Base-by-base conservation (phyloP, 108 stramenopile genomes). In the Aurantiochytrium sp. region DNA sequence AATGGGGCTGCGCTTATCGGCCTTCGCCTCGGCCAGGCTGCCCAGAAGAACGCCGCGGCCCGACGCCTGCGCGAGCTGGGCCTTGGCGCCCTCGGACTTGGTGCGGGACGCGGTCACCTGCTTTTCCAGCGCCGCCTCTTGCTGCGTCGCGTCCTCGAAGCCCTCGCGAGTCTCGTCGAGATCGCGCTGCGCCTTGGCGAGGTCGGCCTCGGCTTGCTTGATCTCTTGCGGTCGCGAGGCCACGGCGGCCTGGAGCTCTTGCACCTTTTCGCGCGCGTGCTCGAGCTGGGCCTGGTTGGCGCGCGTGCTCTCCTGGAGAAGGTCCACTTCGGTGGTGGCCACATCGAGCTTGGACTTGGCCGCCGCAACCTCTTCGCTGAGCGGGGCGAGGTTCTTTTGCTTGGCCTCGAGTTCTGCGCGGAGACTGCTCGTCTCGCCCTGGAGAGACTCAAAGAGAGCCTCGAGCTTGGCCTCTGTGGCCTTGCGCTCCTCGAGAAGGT, bases 341-440 rank as follows among this genome's bases (percentile, higher is more conserved):
- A 34, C 87, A 52, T 87, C 87, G 0, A 89, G 39, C 45, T 69
- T 50, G 4, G 94, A 93, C 30, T 88, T 87, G 48, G 90, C 87
- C 5, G 89, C 87, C 24, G 94, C 91, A 17, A 94, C 89, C 86
- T 97, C 95, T 86, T 97, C 96, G 55, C 91, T 91, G 52, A 96
- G 85, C 8, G 96, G 96, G 22, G 96, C 96, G 6, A 98, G 87
- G 54, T 94, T 95, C 42, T 95, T 87, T 37, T 96, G 96, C 90
- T 96, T 97, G 19, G 69, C 89, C 89, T 98, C 97, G 41, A 98
- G 93, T 52, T 96, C 91, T 0, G 65, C 87, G 32, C 97, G 95
- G 32, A 98, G 92, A 81, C 93, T 68, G 52, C 95, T 95, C 34
- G 98, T 98, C 55, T 55, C 69, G 31, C 85, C 91, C 54, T 87